A percentile compares a stretch with the other conserved stretches of the same genome.
Conservation (phyloP, 2,329 filamentous ascomycete genomes). For the Clarireedia paspali region DNA sequence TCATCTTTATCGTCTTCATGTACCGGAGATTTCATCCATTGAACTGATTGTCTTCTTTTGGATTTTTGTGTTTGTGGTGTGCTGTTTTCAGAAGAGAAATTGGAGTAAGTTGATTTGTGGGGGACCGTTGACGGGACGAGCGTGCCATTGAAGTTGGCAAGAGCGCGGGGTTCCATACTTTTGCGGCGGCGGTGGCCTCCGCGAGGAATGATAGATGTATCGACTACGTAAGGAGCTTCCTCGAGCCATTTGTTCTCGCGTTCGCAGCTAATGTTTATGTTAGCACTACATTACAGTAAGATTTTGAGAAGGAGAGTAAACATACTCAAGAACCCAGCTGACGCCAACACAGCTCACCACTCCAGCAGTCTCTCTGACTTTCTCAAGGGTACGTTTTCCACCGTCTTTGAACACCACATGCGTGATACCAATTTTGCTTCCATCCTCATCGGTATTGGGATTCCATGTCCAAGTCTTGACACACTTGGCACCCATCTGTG, state of each 20-base stretch:
- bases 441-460: conserved; percentile 26
- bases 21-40: conserved; percentile 29
- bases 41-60: conserved; percentile 25
- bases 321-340: conserved; percentile 82
- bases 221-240: conserved; percentile 61
- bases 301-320: conserved; percentile 19
- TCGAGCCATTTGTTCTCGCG: conserved; percentile 70
- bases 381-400: conserved; percentile 70
- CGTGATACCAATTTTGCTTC: conserved; percentile 62
- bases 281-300: conserved; percentile 26
- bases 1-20: conserved; percentile 12
- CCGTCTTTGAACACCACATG: conserved; percentile 91
- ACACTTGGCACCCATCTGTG: conserved; percentile 74
- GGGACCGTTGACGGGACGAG: conserved; percentile 38
- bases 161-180: conserved; percentile 69
- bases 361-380: conserved; percentile 63
- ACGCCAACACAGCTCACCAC: conserved; percentile 81
- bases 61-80: conserved; percentile 26
- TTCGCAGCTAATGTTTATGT: conserved; percentile 51
- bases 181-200: conserved; percentile 66
- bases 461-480: conserved; percentile 73
- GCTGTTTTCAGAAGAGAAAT: conserved; percentile 19
- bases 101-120: conserved; percentile 23
- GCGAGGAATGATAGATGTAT: conserved; percentile 58
- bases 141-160: conserved; percentile 62